phyloP scores from a whole-genome alignment of 495 filamentous ascomycete species.

The Hypoxylon crocopeplum region DNA sequence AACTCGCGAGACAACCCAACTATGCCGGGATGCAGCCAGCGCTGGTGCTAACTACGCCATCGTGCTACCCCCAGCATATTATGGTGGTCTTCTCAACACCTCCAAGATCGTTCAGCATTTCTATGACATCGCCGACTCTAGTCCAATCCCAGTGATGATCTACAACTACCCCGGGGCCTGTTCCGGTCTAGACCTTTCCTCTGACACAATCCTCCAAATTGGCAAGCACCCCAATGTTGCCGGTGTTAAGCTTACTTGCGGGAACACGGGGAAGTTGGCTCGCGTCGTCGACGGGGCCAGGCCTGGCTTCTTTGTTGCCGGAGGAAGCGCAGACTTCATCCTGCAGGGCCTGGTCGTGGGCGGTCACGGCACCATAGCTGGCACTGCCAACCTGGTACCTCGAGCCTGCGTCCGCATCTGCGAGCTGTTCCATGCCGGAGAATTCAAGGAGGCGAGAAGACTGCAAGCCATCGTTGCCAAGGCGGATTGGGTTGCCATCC shows the following conservation, averaged over 20 bases:
- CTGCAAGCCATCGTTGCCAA: constrained; percentile 73
- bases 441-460: constrained; percentile 70
- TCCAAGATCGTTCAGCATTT: constrained; percentile 75
- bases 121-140: constrained; percentile 70
- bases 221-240: constrained; percentile 77
- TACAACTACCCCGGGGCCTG: constrained; percentile 90
- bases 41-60: constrained; percentile 86
- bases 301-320: constrained; percentile 74
- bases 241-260: constrained; percentile 87
- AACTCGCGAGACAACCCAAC: constrained; percentile 81
- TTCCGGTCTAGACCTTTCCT: constrained; percentile 83
- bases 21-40: constrained; percentile 76
- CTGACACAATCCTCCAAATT: constrained; percentile 76
- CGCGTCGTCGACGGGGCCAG: constrained; percentile 69
- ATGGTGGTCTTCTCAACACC: constrained; percentile 72
- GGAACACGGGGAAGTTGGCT: constrained; percentile 86
- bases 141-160: constrained; percentile 75
- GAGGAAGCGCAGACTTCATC: constrained; percentile 86
- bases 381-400: constrained; percentile 80
- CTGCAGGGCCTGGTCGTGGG: constrained; percentile 77
- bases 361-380: constrained; percentile 79
- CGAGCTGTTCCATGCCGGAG: constrained; percentile 72
- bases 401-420: constrained; percentile 76
- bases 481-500: constrained; percentile 84
- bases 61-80: constrained; percentile 86